Evolutionary conservation across 2,329 filamentous ascomycete species (phyloP).

Genomic region (Cordyceps cateniannulata): DNA sequence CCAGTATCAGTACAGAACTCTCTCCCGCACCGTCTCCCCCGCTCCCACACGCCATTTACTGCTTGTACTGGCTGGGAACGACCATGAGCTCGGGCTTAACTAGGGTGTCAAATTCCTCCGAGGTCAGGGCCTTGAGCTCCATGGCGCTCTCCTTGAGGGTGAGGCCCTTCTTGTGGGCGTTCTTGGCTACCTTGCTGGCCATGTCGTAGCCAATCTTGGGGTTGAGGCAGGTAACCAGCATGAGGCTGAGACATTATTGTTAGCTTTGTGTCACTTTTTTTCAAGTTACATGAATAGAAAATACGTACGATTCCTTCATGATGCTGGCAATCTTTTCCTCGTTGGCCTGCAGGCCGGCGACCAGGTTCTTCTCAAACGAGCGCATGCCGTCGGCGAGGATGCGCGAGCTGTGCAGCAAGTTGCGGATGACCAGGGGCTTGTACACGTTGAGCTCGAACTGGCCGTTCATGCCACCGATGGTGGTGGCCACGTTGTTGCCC

Average conservation of each 20-base stretch:
- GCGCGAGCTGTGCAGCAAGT: conserved; percentile 85
- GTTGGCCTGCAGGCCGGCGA: conserved; percentile 82
- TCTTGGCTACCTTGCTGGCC: conserved; percentile 95
- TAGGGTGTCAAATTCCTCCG: conserved; percentile 82
- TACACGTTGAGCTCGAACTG: conserved; percentile 99
- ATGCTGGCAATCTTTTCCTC: conserved; percentile 86
- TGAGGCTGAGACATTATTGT: conserved; percentile 56
- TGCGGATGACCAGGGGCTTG: conserved; percentile 94
- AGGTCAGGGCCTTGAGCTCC: conserved; percentile 82
- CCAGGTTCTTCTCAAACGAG: conserved; percentile 90
- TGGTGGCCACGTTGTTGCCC: conserved; percentile 91
- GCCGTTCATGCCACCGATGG: conserved; percentile 92
- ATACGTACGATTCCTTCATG: conserved; percentile 83
- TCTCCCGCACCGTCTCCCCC: background rate
- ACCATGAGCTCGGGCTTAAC: conserved; percentile 96
- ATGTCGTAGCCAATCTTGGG: conserved; percentile 96
- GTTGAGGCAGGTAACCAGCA: conserved; percentile 97
- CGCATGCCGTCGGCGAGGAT: conserved; percentile 88
- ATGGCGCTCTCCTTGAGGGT: conserved; percentile 91
- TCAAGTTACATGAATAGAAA: background rate
- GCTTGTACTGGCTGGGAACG: conserved; percentile 62
- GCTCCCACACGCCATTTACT: conserved; percentile 21
- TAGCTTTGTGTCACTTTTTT: conserved; percentile 9
- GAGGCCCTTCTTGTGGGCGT: conserved; percentile 95
- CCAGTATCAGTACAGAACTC: background rate